A percentile compares a stretch with the other conserved stretches of the same genome.
These are phyloP conservation scores for Vinca major DNA, from an alignment of 305 asterid genomes.

Conservation along the genomic window DNA sequence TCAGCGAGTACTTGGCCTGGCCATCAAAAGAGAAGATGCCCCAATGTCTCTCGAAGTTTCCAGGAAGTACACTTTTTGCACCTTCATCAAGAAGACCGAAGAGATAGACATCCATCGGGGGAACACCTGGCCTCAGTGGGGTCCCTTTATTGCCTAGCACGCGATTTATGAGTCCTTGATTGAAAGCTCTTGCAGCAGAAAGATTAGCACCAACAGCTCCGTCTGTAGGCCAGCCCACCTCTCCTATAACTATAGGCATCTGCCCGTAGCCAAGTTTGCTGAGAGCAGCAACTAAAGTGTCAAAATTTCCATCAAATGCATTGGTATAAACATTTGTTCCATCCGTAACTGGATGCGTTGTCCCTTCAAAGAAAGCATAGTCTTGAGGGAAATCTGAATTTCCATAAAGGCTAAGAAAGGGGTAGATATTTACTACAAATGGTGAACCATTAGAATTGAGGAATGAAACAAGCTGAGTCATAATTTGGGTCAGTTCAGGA, in stretches of 20 bases:
- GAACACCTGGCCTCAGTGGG: constrained; percentile 71
- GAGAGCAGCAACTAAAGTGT: constrained; percentile 73
- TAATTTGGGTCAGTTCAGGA: constrained; percentile 60
- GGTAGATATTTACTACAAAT: constrained; percentile 80
- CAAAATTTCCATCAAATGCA: constrained; percentile 88
- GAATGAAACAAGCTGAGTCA: constrained; percentile 70
- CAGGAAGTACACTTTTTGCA: constrained; percentile 70
- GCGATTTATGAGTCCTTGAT: constrained; percentile 64
- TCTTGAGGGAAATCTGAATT: constrained; percentile 88
- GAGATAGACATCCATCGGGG: constrained; percentile 70
- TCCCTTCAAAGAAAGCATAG: constrained; percentile 81
- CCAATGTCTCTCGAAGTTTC: constrained; percentile 94
- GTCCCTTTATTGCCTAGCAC: constrained; percentile 61
- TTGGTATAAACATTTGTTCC: constrained; percentile 67
- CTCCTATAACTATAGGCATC: constrained; percentile 82
- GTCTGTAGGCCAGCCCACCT: constrained; percentile 92
- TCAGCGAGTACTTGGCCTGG: constrained; percentile 66
- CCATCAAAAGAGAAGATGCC: constrained; percentile 91
- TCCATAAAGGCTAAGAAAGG: constrained; percentile 74
- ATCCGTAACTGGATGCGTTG: constrained; percentile 63
- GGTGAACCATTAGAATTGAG: constrained; percentile 80
- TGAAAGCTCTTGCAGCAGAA: constrained; percentile 72
- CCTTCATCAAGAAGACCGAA: constrained; percentile 82
- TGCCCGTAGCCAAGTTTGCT: constrained; percentile 58
- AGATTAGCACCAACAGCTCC: constrained; percentile 69